phyloP scores from a whole-genome alignment of 148 eudicot species.

The Vaccinium macrocarpon region DNA sequence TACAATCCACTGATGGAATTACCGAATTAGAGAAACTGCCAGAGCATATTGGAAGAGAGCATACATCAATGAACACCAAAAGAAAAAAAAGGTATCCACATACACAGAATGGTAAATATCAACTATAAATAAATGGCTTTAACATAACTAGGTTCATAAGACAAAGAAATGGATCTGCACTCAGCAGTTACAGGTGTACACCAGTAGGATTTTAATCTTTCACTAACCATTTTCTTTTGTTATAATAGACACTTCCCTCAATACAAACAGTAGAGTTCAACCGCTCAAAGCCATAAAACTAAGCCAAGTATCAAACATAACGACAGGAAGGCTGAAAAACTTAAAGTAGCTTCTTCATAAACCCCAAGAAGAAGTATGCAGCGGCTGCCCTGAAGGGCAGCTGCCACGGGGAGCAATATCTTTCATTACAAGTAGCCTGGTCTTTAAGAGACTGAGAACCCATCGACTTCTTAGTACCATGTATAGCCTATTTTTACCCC shows the following conservation, averaged over 20 bases:
- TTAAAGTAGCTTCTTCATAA: not conserved
- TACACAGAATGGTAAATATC: not conserved
- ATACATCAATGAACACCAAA: not conserved
- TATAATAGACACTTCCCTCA: not conserved
- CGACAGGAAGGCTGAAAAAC: conserved; percentile 2
- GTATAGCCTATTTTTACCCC: too few relatives aligned
- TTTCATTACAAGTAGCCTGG: not conserved
- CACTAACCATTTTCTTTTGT: not conserved
- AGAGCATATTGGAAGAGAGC: not conserved
- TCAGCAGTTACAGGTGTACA: not conserved
- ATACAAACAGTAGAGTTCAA: not conserved
- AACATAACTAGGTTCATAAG: not conserved
- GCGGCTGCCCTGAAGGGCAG: not conserved
- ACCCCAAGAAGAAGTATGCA: not conserved
- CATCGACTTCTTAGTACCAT: not conserved
- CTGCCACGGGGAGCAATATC: not conserved
- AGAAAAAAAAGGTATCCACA: not conserved
- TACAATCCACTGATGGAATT: not conserved
- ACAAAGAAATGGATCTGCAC: not conserved
- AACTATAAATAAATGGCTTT: not conserved
- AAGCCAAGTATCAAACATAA: not conserved
- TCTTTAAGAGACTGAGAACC: not conserved
- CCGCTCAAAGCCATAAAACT: not conserved
- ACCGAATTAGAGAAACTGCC: not conserved
- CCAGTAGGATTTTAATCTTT: not conserved